These are phyloP conservation scores for Podospora pseudocomata DNA, from an alignment of 495 filamentous ascomycete genomes.

Conservation along the genomic window DNA sequence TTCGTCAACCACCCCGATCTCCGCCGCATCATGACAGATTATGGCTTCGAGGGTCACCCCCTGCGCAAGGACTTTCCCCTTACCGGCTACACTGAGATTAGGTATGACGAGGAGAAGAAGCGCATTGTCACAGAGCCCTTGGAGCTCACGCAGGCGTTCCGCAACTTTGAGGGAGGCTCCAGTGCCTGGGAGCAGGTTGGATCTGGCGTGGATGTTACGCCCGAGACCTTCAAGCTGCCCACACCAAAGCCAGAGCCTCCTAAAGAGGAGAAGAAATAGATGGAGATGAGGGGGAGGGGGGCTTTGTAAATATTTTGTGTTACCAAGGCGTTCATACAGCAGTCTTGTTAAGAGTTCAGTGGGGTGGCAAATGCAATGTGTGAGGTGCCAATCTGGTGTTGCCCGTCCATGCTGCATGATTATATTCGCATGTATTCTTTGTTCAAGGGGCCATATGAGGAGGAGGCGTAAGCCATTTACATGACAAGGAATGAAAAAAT, in stretches of 20 bases:
- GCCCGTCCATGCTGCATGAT: too few relatives aligned
- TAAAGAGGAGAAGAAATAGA: slow-evolving; percentile 90
- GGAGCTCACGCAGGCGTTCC: slow-evolving; percentile 97
- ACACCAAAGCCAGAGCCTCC: slow-evolving; percentile 91
- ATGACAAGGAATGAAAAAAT: too few relatives aligned
- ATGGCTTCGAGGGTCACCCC: slow-evolving; percentile 98
- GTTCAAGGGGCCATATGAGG: too few relatives aligned
- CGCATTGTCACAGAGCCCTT: slow-evolving; percentile 95
- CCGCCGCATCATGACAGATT: slow-evolving; percentile 98
- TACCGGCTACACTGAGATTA: slow-evolving; percentile 97
- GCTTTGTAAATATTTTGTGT: slow-evolving; percentile 28
- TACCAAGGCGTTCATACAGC: slow-evolving; percentile 16
- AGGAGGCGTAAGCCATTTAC: too few relatives aligned
- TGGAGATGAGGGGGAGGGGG: background rate
- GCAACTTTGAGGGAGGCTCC: slow-evolving; percentile 90
- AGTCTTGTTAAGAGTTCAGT: background rate
- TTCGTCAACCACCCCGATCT: slow-evolving; percentile 94
- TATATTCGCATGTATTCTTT: too few relatives aligned
- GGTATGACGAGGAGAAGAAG: slow-evolving; percentile 99
- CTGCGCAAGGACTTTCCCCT: slow-evolving; percentile 97
- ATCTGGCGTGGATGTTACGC: slow-evolving; percentile 70
- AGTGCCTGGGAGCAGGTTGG: slow-evolving; percentile 90
- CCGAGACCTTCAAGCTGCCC: slow-evolving; percentile 89
- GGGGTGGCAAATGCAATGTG: background rate
- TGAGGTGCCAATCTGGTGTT: too few relatives aligned